Evolutionary conservation across 441 rosid species (phyloP).

Genomic region (Adansonia madagascariensis): DNA sequence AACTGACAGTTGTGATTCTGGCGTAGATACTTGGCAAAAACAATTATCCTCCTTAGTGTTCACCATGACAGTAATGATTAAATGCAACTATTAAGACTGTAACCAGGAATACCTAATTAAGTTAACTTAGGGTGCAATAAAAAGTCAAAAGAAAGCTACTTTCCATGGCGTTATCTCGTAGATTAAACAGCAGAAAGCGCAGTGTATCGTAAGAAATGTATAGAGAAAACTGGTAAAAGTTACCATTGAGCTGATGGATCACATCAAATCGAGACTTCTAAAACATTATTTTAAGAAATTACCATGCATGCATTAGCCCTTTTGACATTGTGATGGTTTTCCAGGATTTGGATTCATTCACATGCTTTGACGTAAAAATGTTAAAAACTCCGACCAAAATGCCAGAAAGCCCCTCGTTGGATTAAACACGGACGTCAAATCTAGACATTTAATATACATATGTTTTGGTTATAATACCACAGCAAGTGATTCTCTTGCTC

Average conservation of each 20-base stretch:
- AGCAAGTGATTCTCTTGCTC: background rate
- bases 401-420: background rate
- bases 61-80: background rate
- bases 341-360: conserved; percentile 12
- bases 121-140: too few species aligned
- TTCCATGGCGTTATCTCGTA: too few species aligned
- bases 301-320: background rate
- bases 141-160: too few species aligned
- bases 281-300: background rate
- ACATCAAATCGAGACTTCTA: background rate
- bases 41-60: background rate
- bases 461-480: background rate
- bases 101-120: too few species aligned
- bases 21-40: background rate
- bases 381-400: background rate
- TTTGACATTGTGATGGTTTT: conserved; percentile 11
- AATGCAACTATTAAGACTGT: background rate
- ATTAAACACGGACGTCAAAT: background rate
- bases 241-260: background rate
- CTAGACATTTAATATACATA: background rate
- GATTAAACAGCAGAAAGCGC: background rate
- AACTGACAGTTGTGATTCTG: background rate
- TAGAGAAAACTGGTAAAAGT: background rate
- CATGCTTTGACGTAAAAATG: background rate
- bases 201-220: background rate